phyloP scores from a whole-genome alignment of 805 yeast species.

The Wickerhamomyces queroliae region DNA sequence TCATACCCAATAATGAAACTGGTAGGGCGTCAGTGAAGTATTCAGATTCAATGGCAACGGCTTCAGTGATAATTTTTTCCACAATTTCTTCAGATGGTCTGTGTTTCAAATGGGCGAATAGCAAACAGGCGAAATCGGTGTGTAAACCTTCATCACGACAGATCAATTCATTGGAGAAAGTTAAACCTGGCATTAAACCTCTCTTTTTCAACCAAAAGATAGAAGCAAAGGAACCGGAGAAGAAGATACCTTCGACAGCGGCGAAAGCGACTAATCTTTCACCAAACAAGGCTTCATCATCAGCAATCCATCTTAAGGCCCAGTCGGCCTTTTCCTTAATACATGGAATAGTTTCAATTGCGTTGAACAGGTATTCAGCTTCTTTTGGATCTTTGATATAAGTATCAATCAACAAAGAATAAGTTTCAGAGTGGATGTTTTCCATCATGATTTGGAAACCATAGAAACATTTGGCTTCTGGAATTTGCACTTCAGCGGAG shows the following conservation, averaged over 20 bases:
- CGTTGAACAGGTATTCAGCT: slow-evolving; percentile 85
- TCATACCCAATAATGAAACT: slow-evolving; percentile 91
- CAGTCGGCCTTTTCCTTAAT: slow-evolving; percentile 97
- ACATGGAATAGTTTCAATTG: slow-evolving; percentile 94
- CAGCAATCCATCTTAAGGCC: slow-evolving; percentile 97
- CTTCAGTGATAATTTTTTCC: slow-evolving; percentile 86
- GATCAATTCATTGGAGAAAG: slow-evolving; percentile 95
- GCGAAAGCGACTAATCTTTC: slow-evolving; percentile 98
- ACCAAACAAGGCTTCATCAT: slow-evolving; percentile 81
- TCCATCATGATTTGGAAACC: slow-evolving; percentile 99
- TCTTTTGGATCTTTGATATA: slow-evolving; percentile 96
- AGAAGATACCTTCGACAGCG: slow-evolving; percentile 98
- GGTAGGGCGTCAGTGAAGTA: slow-evolving; percentile 95
- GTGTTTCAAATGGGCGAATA: slow-evolving; percentile 88
- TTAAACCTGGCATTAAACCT: slow-evolving; percentile 98
- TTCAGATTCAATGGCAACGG: slow-evolving; percentile 90
- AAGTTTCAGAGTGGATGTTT: slow-evolving; percentile 96
- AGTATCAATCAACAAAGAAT: slow-evolving; percentile 89
- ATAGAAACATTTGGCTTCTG: slow-evolving; percentile 98
- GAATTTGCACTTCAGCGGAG: slow-evolving; percentile 93
- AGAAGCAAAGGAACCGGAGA: slow-evolving; percentile 97
- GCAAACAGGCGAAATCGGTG: slow-evolving; percentile 95
- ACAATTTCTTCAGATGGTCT: slow-evolving; percentile 80
- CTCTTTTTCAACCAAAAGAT: slow-evolving; percentile 98
- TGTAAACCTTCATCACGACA: slow-evolving; percentile 99